A percentile compares a stretch with the other conserved stretches of the same genome.
Conservation (phyloP, 345 rosid species). For the Gossypium bickii region DNA sequence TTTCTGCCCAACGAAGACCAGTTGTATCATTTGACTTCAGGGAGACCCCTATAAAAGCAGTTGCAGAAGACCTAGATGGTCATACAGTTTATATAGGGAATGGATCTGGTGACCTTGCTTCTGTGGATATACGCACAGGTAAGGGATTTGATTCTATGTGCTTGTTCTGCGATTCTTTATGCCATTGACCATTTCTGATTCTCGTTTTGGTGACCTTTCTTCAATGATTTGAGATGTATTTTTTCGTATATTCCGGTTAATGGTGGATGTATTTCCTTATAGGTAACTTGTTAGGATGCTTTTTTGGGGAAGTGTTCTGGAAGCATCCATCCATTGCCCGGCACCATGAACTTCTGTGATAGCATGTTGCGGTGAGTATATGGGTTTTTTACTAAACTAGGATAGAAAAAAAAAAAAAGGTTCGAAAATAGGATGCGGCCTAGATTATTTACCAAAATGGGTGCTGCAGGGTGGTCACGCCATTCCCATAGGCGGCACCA, state of each 20-base stretch:
- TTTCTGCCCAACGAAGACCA: conserved; percentile 88
- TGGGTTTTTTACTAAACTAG: too few relatives aligned
- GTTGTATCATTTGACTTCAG: conserved; percentile 83
- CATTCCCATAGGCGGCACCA: too few relatives aligned
- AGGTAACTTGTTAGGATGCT: conserved; percentile 88
- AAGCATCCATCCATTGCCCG: conserved; percentile 75
- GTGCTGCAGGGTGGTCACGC: too few relatives aligned
- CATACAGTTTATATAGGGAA: conserved; percentile 73
- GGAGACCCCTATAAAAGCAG: conserved; percentile 70
- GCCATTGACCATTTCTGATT: conserved; percentile 4
- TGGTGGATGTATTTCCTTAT: conserved; percentile 18
- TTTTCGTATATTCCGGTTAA: conserved; percentile 10
- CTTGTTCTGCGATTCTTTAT: not conserved
- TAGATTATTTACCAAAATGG: too few relatives aligned
- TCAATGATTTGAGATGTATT: conserved; percentile 4
- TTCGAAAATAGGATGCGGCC: too few relatives aligned
- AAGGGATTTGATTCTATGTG: conserved; percentile 4
- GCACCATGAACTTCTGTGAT: conserved; percentile 73
- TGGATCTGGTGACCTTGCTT: conserved; percentile 92
- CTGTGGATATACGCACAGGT: conserved; percentile 89
- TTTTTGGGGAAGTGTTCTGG: conserved; percentile 91
- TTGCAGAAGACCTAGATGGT: conserved; percentile 72
- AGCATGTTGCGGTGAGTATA: conserved; percentile 82
- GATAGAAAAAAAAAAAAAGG: too few relatives aligned
- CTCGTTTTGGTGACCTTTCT: not conserved